phyloP scores from a whole-genome alignment of 352 stramenopile species.

The Elongisporangium senticosum region DNA sequence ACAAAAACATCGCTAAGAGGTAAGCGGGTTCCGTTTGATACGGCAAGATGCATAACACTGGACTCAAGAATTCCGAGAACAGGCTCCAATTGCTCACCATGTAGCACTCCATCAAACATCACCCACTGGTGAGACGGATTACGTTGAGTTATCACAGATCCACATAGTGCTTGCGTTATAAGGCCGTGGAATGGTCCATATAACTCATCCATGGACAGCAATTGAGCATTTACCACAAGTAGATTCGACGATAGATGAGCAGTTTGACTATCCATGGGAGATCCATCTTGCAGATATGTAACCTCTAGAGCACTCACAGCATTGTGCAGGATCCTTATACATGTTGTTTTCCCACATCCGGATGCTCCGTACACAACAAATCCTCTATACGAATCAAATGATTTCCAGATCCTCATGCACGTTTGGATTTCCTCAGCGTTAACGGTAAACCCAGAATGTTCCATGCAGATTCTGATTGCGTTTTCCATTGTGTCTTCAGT shows the following conservation, averaged over 20 bases:
- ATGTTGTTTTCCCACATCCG: conserved; percentile 42
- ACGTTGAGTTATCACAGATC: not conserved
- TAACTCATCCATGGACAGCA: conserved; percentile 27
- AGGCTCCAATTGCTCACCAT: not conserved
- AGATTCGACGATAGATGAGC: conserved; percentile 12
- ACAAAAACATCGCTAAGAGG: not conserved
- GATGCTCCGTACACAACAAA: conserved; percentile 32
- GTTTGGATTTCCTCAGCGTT: conserved; percentile 14
- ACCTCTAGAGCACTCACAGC: conserved; percentile 40
- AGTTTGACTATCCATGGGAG: not conserved
- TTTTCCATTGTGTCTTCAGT: conserved; percentile 32
- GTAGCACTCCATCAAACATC: not conserved
- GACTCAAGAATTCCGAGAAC: not conserved
- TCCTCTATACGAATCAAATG: conserved; percentile 17
- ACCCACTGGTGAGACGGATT: not conserved
- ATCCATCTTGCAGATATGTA: conserved; percentile 13
- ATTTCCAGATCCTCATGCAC: conserved; percentile 32
- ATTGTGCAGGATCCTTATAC: conserved; percentile 39
- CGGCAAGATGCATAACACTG: not conserved
- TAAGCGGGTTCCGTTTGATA: not conserved
- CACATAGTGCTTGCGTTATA: not conserved
- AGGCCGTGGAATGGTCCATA: conserved; percentile 11
- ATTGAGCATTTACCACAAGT: conserved; percentile 22
- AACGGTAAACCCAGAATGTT: conserved; percentile 15
- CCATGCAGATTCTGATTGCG: conserved; percentile 39